phyloP scores from a whole-genome alignment of 2,329 filamentous ascomycete species.

The Diaporthe caulivora region DNA sequence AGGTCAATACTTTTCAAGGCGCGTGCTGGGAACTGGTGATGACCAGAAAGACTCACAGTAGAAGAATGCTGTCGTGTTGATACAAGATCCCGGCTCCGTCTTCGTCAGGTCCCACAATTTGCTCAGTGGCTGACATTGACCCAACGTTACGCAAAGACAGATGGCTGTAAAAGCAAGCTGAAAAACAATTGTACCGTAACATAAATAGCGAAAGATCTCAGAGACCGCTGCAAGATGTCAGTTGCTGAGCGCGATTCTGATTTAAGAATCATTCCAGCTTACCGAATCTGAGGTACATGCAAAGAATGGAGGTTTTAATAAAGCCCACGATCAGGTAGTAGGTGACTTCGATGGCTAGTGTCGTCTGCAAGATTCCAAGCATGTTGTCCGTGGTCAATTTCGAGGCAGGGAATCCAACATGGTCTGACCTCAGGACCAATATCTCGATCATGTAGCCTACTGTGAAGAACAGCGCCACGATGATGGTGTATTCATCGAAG shows the following conservation, averaged over 20 bases:
- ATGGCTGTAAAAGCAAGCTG: slow-evolving; percentile 55
- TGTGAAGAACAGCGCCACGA: slow-evolving; percentile 40
- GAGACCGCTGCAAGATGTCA: slow-evolving; percentile 39
- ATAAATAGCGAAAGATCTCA: slow-evolving; percentile 47
- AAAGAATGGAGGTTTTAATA: slow-evolving; percentile 59
- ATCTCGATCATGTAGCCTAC: slow-evolving; percentile 43
- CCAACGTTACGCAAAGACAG: slow-evolving; percentile 54
- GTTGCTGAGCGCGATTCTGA: background rate
- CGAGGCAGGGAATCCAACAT: slow-evolving; percentile 41
- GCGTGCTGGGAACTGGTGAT: background rate
- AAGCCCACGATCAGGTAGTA: slow-evolving; percentile 55
- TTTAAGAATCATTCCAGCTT: slow-evolving; percentile 32
- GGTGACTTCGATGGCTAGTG: slow-evolving; percentile 53
- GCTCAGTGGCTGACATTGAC: slow-evolving; percentile 56
- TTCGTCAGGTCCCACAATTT: slow-evolving; percentile 56
- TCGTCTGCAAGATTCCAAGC: slow-evolving; percentile 42
- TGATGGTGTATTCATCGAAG: slow-evolving; percentile 43
- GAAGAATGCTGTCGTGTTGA: slow-evolving; percentile 56
- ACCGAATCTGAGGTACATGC: slow-evolving; percentile 61
- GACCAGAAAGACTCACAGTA: slow-evolving; percentile 42
- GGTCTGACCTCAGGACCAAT: slow-evolving; percentile 36
- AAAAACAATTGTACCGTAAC: slow-evolving; percentile 52
- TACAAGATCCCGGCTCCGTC: slow-evolving; percentile 51
- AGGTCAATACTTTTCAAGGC: background rate
- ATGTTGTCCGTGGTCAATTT: slow-evolving; percentile 41